Evolutionary conservation across 495 filamentous ascomycete genomes (phyloP).

Genomic region (Penicillium taxi): DNA sequence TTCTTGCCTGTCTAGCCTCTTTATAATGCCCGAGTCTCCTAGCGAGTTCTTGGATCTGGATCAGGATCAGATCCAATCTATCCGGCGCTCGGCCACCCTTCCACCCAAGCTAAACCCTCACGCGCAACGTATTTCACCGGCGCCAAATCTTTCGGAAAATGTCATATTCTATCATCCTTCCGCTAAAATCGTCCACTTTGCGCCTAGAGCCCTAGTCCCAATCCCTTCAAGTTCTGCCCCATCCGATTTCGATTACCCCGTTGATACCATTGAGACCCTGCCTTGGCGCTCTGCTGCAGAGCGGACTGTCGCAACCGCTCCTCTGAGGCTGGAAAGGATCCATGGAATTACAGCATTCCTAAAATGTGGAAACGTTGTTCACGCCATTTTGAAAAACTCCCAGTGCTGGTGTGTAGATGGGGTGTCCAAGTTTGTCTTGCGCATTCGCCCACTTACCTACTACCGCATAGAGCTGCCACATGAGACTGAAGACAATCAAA

Average conservation of each 20-base stretch:
- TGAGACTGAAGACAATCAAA: slow-evolving; percentile 48
- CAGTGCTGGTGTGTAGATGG: slow-evolving; percentile 91
- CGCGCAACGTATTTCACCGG: slow-evolving; percentile 26
- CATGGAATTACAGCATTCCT: slow-evolving; percentile 77
- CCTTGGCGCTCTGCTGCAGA: slow-evolving; percentile 71
- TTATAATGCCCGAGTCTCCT: slow-evolving; percentile 31
- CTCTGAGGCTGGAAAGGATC: slow-evolving; percentile 70
- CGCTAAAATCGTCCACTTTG: slow-evolving; percentile 59
- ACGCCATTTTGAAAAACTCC: slow-evolving; percentile 77
- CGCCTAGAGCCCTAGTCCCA: slow-evolving; percentile 33
- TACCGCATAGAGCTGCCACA: slow-evolving; percentile 83
- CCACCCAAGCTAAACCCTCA: slow-evolving; percentile 42
- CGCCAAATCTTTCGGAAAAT: slow-evolving; percentile 47
- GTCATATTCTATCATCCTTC: slow-evolving; percentile 62
- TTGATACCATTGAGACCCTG: slow-evolving; percentile 45
- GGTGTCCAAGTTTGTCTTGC: slow-evolving; percentile 71
- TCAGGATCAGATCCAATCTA: slow-evolving; percentile 28
- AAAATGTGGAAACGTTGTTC: slow-evolving; percentile 69
- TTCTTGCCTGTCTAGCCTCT: slow-evolving; percentile 1
- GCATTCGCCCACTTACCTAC: slow-evolving; percentile 69
- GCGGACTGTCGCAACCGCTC: slow-evolving; percentile 72
- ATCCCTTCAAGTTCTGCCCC: slow-evolving; percentile 36
- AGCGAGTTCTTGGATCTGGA: slow-evolving; percentile 29
- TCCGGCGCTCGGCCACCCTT: slow-evolving; percentile 53
- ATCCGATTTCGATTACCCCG: slow-evolving; percentile 41